Conservation (phyloP, 805 yeast species). For the Komagataella phaffii region DNA sequence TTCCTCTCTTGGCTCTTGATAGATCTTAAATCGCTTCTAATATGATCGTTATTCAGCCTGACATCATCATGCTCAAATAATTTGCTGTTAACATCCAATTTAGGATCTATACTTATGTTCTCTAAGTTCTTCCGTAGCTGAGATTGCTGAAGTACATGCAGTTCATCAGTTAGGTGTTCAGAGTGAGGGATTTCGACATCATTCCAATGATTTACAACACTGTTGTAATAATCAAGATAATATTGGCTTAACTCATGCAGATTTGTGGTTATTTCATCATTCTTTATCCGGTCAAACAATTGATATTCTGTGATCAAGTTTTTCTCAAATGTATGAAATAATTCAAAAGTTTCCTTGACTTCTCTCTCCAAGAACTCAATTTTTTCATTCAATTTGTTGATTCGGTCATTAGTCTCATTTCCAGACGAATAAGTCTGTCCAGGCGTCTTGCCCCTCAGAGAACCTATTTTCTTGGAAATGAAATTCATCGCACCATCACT, state of each 20-base stretch:
- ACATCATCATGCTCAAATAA: slow-evolving; percentile 14
- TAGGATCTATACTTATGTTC: slow-evolving; percentile 1
- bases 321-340: slow-evolving; percentile 31
- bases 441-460: slow-evolving; percentile 19
- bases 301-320: slow-evolving; percentile 37
- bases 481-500: slow-evolving; percentile 21
- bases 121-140: background rate
- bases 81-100: slow-evolving; percentile 11
- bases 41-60: slow-evolving; percentile 11
- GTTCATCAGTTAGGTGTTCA: background rate
- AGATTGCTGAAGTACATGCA: background rate
- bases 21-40: slow-evolving; percentile 10
- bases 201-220: slow-evolving; percentile 60
- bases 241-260: slow-evolving; percentile 63
- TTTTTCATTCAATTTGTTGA: slow-evolving; percentile 23
- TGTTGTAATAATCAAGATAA: slow-evolving; percentile 61
- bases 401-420: slow-evolving; percentile 29
- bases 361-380: slow-evolving; percentile 32
- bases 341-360: slow-evolving; percentile 24
- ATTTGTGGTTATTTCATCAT: slow-evolving; percentile 61
- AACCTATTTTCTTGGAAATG: slow-evolving; percentile 32
- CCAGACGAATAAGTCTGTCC: slow-evolving; percentile 1
- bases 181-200: slow-evolving; percentile 23
- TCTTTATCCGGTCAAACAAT: slow-evolving; percentile 69
- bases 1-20: slow-evolving; percentile 2